These are phyloP conservation scores for Aspergillus ibericus DNA, from an alignment of 2,329 filamentous ascomycete species.

Conservation along the genomic window DNA sequence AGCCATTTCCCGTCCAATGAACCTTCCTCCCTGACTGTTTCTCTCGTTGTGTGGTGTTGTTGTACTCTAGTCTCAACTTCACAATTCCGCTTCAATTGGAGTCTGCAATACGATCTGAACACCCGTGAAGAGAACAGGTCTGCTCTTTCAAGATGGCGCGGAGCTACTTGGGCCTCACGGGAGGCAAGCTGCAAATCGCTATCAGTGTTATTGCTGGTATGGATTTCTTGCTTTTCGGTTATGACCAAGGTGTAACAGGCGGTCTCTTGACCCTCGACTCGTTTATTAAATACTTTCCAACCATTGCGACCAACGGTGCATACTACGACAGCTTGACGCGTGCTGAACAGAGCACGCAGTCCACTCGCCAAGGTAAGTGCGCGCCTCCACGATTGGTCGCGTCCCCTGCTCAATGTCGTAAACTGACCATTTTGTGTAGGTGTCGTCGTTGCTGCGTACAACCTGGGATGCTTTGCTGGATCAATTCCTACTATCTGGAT, in stretches of 20 bases:
- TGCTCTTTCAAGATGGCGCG: slow-evolving; percentile 21
- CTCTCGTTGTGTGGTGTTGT: not conserved
- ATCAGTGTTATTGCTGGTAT: slow-evolving; percentile 47
- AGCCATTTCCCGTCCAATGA: not conserved
- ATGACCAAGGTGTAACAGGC: slow-evolving; percentile 47
- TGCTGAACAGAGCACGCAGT: slow-evolving; percentile 26
- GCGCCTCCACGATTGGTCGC: not conserved
- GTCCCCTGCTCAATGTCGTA: not conserved
- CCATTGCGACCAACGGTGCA: slow-evolving; percentile 34
- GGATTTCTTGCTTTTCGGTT: slow-evolving; percentile 41
- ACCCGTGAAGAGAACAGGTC: not conserved
- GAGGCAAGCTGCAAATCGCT: slow-evolving; percentile 43
- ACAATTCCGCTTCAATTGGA: not conserved
- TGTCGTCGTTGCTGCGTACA: slow-evolving; percentile 46
- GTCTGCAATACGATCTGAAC: not conserved
- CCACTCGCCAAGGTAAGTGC: slow-evolving; percentile 37
- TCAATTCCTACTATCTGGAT: slow-evolving; percentile 53
- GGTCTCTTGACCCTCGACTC: slow-evolving; percentile 45
- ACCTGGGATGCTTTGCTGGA: slow-evolving; percentile 53
- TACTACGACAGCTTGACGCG: slow-evolving; percentile 17
- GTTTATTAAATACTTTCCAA: slow-evolving; percentile 44
- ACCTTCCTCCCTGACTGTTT: not conserved
- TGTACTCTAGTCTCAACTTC: not conserved
- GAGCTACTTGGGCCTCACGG: slow-evolving; percentile 43
- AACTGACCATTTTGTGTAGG: slow-evolving; percentile 23